Percentiles rank a stretch among this genome's conserved stretches.
Conservation (phyloP, 352 stramenopile genomes). For the Pythium sp. region DNA sequence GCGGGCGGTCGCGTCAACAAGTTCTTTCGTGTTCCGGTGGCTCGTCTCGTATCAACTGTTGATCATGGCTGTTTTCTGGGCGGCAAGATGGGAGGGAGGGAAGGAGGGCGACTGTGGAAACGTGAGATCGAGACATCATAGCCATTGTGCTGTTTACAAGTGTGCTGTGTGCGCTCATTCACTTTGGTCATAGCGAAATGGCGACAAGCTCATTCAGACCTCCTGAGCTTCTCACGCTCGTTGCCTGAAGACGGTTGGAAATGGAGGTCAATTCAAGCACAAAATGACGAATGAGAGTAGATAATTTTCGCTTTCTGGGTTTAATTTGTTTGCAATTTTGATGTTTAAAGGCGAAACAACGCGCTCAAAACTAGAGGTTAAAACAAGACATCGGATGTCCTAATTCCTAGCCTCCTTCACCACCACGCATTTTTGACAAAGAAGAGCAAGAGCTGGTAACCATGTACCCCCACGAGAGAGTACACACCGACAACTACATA, state of each 20-base stretch:
- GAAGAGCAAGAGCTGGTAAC: neutral
- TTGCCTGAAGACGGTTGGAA: neutral
- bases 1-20: neutral
- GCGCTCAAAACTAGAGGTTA: neutral
- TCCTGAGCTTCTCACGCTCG: neutral
- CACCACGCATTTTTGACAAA: neutral
- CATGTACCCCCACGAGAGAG: neutral
- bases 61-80: neutral
- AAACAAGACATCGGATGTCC: neutral
- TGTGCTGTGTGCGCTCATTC: neutral
- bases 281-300: neutral
- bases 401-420: neutral
- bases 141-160: neutral
- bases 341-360: neutral
- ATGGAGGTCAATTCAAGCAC: neutral
- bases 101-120: neutral
- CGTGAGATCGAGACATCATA: neutral
- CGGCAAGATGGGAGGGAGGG: too few relatives aligned
- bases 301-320: neutral
- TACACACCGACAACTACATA: neutral
- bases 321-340: neutral
- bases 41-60: neutral
- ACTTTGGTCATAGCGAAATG: too few relatives aligned
- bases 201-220: neutral
- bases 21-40: constrained; percentile 8